These are phyloP conservation scores for Dryas alaskensis DNA, from an alignment of 306 rosid genomes.

Conservation along the genomic window DNA sequence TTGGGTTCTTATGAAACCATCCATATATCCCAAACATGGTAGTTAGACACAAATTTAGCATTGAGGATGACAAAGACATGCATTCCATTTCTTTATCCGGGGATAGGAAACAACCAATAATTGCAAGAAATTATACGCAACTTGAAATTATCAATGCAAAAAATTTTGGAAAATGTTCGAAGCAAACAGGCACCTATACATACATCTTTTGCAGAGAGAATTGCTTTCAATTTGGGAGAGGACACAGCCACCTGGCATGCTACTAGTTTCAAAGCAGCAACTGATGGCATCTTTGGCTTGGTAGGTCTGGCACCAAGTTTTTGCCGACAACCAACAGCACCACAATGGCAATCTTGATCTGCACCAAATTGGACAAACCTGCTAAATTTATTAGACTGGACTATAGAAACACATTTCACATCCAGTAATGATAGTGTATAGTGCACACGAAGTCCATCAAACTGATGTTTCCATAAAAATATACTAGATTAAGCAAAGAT, in stretches of 20 bases:
- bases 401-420: slow-evolving; percentile 3
- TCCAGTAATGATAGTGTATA: not conserved
- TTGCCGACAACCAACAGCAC: slow-evolving; percentile 76
- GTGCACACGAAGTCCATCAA: not conserved
- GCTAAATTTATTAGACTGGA: slow-evolving; percentile 60
- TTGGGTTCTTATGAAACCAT: not conserved
- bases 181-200: slow-evolving; percentile 23
- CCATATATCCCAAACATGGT: not conserved
- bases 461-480: not conserved
- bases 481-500: not conserved
- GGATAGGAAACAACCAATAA: not conserved
- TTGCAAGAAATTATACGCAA: not conserved
- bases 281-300: slow-evolving; percentile 79
- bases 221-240: slow-evolving; percentile 53
- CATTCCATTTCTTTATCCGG: not conserved
- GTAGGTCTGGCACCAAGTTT: slow-evolving; percentile 81
- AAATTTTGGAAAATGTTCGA: not conserved
- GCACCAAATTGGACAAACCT: slow-evolving; percentile 99
- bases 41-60: not conserved
- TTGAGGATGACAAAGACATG: not conserved
- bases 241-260: slow-evolving; percentile 76
- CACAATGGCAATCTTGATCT: slow-evolving; percentile 99
- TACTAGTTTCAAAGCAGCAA: slow-evolving; percentile 82
- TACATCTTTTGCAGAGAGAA: slow-evolving; percentile 45
- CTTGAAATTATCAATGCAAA: not conserved